A percentile compares a stretch with the other conserved stretches of the same genome.
Conservation (phyloP, 106 monocot genomes). For the Phalaenopsis equestris region DNA sequence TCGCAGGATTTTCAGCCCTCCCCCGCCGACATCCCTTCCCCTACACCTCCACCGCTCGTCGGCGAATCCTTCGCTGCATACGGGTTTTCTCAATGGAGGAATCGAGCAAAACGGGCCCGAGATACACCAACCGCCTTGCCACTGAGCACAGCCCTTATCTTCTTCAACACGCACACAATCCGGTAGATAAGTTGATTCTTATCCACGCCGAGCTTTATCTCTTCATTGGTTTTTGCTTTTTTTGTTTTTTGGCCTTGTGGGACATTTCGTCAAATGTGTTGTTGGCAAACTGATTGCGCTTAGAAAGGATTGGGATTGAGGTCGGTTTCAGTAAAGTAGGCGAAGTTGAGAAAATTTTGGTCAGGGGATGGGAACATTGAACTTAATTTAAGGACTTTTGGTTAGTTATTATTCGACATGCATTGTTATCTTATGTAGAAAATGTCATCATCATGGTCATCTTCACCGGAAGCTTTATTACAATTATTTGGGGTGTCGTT, state of each 20-base stretch:
- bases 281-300: neutral
- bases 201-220: neutral
- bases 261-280: slow-evolving; percentile 2
- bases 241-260: neutral
- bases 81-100: slow-evolving; percentile 28
- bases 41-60: neutral
- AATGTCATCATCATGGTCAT: neutral
- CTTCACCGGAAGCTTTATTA: neutral
- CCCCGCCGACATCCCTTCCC: neutral
- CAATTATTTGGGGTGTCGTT: neutral
- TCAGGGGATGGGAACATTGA: no score
- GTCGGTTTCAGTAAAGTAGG: neutral
- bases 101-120: slow-evolving; percentile 22
- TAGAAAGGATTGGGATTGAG: neutral
- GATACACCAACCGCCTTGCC: slow-evolving; percentile 70
- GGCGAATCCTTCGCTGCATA: neutral
- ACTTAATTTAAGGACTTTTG: no score
- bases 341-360: no score
- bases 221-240: no score
- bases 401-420: no score
- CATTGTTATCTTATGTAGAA: neutral
- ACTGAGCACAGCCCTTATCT: slow-evolving; percentile 96
- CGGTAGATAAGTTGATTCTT: slow-evolving; percentile 23
- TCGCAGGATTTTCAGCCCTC: neutral
- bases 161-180: slow-evolving; percentile 94